Evolutionary conservation across 345 rosid species (phyloP).

Genomic region (Theobroma cacao): DNA sequence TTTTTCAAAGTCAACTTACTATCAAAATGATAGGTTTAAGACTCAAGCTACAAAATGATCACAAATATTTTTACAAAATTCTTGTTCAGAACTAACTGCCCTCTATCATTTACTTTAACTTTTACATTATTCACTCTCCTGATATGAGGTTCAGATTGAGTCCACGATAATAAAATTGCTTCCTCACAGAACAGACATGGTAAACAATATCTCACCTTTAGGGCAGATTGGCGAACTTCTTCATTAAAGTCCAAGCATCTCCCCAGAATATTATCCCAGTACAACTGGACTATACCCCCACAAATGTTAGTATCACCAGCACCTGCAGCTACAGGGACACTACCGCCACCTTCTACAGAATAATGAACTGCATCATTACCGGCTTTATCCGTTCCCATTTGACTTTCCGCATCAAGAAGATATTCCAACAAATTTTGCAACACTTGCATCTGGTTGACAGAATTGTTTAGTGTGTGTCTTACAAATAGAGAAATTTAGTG

Average conservation of each 20-base stretch:
- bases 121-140: background rate
- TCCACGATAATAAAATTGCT: background rate
- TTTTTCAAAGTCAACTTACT: background rate
- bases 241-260: slow-evolving; percentile 83
- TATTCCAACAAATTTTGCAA: slow-evolving; percentile 90
- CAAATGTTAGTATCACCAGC: slow-evolving; percentile 98
- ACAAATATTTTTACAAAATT: background rate
- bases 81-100: background rate
- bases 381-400: slow-evolving; percentile 70
- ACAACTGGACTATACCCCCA: slow-evolving; percentile 97
- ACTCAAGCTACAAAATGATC: background rate
- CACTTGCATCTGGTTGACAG: slow-evolving; percentile 76
- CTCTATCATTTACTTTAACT: background rate
- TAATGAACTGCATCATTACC: slow-evolving; percentile 32
- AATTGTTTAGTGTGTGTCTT: slow-evolving; percentile 22
- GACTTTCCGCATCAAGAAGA: slow-evolving; percentile 96
- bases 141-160: background rate
- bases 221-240: slow-evolving; percentile 85
- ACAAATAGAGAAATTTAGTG: slow-evolving; percentile 6
- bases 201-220: slow-evolving; percentile 60
- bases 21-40: background rate
- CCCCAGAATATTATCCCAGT: slow-evolving; percentile 84
- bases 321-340: slow-evolving; percentile 99
- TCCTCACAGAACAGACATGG: background rate
- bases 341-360: slow-evolving; percentile 50